phyloP scores from a whole-genome alignment of 805 yeast species.

The Saccharomycopsis oosterbeekiorum region DNA sequence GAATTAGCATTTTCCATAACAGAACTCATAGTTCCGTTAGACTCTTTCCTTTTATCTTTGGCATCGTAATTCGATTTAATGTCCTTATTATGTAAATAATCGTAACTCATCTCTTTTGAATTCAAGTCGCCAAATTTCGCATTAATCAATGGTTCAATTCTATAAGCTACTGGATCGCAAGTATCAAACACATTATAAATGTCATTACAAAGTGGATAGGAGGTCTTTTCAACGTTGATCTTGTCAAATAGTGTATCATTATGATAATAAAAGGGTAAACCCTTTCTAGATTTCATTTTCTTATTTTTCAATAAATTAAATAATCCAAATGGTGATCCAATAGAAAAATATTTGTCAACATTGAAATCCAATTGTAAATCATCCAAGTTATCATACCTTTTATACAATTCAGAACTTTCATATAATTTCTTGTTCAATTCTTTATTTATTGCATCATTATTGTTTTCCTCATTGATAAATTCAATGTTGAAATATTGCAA shows the following conservation, averaged over 20 bases:
- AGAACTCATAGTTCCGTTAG: neutral
- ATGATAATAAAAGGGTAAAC: constrained; percentile 1
- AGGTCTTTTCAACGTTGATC: constrained; percentile 18
- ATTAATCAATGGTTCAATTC: constrained; percentile 76
- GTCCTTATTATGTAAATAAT: neutral
- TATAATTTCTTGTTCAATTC: neutral
- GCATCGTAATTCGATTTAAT: neutral
- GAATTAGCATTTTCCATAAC: neutral
- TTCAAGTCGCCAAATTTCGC: constrained; percentile 36
- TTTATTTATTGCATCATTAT: neutral
- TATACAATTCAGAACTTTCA: neutral
- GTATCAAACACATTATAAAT: constrained; percentile 81
- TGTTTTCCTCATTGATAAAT: neutral
- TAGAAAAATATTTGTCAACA: constrained; percentile 64
- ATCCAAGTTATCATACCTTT: neutral
- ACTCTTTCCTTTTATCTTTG: neutral
- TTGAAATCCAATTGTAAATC: constrained; percentile 46
- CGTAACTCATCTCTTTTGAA: constrained; percentile 52
- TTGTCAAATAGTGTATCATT: constrained; percentile 13
- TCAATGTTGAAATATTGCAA: constrained; percentile 26
- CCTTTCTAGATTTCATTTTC: constrained; percentile 39
- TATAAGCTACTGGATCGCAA: constrained; percentile 84
- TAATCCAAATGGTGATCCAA: constrained; percentile 89
- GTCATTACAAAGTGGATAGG: constrained; percentile 51
- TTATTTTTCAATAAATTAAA: constrained; percentile 64